A percentile compares a stretch with the other conserved stretches of the same genome.
phyloP scores from a whole-genome alignment of 2,329 filamentous ascomycete genomes.

The Xylariaceae sp. region DNA sequence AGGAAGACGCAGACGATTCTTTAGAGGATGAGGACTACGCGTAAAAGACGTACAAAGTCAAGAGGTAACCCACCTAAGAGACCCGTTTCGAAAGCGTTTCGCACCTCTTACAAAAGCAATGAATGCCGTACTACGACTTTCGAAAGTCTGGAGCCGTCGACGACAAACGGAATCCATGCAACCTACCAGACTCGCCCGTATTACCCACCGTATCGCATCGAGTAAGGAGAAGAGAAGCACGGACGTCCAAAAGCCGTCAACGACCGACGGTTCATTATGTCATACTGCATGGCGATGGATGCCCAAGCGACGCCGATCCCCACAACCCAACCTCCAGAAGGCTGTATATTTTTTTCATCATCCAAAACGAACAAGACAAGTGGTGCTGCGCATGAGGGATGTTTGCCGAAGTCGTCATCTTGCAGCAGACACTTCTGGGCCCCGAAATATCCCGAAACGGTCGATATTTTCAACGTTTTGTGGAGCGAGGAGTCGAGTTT shows the following conservation, averaged over 20 bases:
- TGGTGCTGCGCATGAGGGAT: neutral
- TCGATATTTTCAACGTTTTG: neutral
- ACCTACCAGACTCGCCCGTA: neutral
- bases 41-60: neutral
- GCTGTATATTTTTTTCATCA: too few species aligned
- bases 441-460: neutral
- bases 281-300: slow-evolving; percentile 1
- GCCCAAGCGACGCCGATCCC: neutral
- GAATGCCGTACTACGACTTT: neutral
- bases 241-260: neutral
- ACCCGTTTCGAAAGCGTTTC: slow-evolving; percentile 1
- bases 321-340: neutral
- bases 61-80: neutral
- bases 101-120: slow-evolving; percentile 6
- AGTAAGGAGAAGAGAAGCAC: neutral
- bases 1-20: too few species aligned
- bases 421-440: neutral
- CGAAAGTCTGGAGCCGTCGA: neutral
- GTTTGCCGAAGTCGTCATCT: neutral
- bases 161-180: neutral
- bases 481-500: neutral
- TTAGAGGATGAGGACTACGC: too few species aligned
- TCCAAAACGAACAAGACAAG: neutral
- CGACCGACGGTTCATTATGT: neutral
- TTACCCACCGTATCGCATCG: neutral